These are phyloP conservation scores for Kwoniella sp. DNA, from an alignment of 768 basidiomycete species.

Conservation along the genomic window DNA sequence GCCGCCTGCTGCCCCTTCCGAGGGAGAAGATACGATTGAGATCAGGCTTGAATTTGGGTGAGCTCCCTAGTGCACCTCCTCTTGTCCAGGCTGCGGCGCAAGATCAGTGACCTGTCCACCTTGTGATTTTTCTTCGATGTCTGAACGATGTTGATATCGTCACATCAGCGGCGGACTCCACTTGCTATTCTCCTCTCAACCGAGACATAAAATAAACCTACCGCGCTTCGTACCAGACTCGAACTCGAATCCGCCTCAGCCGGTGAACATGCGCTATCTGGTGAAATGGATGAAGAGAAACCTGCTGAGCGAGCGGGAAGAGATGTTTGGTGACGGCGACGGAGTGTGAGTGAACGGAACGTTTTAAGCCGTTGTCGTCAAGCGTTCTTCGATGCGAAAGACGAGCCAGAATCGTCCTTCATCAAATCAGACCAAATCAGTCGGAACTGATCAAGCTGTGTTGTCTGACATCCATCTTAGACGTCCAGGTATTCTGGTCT, in stretches of 20 bases:
- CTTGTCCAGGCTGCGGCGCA: too few species aligned
- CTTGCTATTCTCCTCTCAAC: slow-evolving; percentile 49
- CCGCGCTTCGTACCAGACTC: slow-evolving; percentile 30
- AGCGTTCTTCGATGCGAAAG: not conserved
- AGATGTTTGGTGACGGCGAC: slow-evolving; percentile 83
- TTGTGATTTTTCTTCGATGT: too few species aligned
- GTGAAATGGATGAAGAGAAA: slow-evolving; percentile 76
- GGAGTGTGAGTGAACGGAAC: slow-evolving; percentile 67
- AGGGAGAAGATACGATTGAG: slow-evolving; percentile 42
- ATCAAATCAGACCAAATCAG: too few species aligned
- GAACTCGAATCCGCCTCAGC: slow-evolving; percentile 30
- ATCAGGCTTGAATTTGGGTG: slow-evolving; percentile 54
- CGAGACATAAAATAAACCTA: slow-evolving; percentile 46
- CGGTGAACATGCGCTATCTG: slow-evolving; percentile 72
- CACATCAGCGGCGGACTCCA: slow-evolving; percentile 50
- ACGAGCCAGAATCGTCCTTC: too few species aligned
- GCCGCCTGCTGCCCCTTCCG: slow-evolving; percentile 9
- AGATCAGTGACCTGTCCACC: too few species aligned
- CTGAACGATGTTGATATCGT: not conserved
- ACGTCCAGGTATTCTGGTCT: slow-evolving; percentile 91
- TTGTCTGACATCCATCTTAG: slow-evolving; percentile 59
- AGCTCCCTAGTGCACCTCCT: slow-evolving; percentile 15
- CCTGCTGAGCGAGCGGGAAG: slow-evolving; percentile 78
- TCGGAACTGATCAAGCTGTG: too few species aligned
- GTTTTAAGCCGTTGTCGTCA: not conserved